Conservation (phyloP, 768 basidiomycete species). For the Termitomyces sp. region DNA sequence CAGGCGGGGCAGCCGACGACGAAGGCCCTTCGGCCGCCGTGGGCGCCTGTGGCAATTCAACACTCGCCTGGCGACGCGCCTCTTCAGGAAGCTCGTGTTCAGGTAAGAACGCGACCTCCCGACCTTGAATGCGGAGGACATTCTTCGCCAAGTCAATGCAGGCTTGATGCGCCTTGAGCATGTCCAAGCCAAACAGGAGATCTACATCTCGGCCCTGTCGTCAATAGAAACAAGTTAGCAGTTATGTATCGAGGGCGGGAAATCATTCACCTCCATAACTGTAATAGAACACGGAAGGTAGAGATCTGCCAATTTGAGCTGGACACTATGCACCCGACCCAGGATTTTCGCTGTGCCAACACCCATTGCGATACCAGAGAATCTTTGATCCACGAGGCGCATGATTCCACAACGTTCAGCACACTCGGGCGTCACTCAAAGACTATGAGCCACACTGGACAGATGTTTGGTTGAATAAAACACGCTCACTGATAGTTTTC, state of each 20-base stretch:
- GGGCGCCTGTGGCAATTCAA: slow-evolving; percentile 21
- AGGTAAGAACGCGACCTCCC: slow-evolving; percentile 82
- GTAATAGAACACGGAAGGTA: slow-evolving; percentile 88
- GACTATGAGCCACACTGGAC: neutral
- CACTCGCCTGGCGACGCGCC: slow-evolving; percentile 34
- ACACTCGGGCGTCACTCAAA: slow-evolving; percentile 81
- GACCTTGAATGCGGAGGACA: slow-evolving; percentile 86
- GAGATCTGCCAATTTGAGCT: slow-evolving; percentile 82
- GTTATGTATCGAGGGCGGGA: neutral
- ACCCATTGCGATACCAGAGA: slow-evolving; percentile 85
- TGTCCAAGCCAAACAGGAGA: slow-evolving; percentile 96
- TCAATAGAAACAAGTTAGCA: neutral
- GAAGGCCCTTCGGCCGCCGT: slow-evolving; percentile 12
- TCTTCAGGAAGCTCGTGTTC: slow-evolving; percentile 94
- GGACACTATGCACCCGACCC: slow-evolving; percentile 90
- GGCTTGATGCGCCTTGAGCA: slow-evolving; percentile 97
- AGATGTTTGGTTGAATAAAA: neutral
- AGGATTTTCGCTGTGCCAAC: slow-evolving; percentile 94
- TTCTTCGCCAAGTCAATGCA: slow-evolving; percentile 90
- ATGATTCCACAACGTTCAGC: slow-evolving; percentile 93
- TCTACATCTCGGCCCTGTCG: slow-evolving; percentile 83
- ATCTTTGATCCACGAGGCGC: slow-evolving; percentile 86
- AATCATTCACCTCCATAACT: slow-evolving; percentile 74
- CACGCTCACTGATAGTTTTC: slow-evolving; percentile 81
- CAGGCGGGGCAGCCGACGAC: slow-evolving; percentile 5